Evolutionary conservation across 2,329 filamentous ascomycete genomes (phyloP).

Genomic region (Passalora sequoiae): DNA sequence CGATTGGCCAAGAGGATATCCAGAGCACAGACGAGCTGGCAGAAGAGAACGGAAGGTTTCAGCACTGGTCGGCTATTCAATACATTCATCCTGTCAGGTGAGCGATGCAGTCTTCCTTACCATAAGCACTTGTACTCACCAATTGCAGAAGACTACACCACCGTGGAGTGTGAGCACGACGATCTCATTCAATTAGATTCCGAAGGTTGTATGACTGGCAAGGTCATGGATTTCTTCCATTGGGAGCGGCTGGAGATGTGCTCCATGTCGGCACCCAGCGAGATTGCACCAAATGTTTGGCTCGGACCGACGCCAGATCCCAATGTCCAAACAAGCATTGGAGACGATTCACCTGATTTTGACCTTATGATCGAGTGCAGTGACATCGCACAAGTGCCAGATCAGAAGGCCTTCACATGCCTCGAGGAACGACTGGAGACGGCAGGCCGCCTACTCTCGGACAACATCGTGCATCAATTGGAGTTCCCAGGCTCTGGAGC

Average conservation of each 20-base stretch:
- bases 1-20: constrained; percentile 61
- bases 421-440: constrained; percentile 52
- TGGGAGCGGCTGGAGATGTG: constrained; percentile 92
- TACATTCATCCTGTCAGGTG: constrained; percentile 69
- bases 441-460: constrained; percentile 19
- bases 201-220: constrained; percentile 64
- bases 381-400: constrained; percentile 72
- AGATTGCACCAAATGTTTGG: constrained; percentile 86
- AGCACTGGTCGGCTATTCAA: constrained; percentile 59
- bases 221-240: constrained; percentile 80
- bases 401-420: constrained; percentile 59
- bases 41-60: constrained; percentile 55
- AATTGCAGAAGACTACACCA: constrained; percentile 57
- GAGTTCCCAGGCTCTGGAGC: constrained; percentile 95
- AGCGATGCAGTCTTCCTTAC: constrained; percentile 25
- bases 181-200: constrained; percentile 72
- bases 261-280: constrained; percentile 80
- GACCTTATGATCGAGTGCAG: constrained; percentile 86
- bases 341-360: constrained; percentile 48
- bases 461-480: constrained; percentile 51
- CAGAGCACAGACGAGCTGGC: constrained; percentile 71
- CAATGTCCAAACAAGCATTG: constrained; percentile 39
- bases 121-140: constrained; percentile 27
- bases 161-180: constrained; percentile 65
- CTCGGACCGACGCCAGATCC: constrained; percentile 79